Conservation (phyloP, 805 yeast species). For the Cyberlindnera japonica region DNA sequence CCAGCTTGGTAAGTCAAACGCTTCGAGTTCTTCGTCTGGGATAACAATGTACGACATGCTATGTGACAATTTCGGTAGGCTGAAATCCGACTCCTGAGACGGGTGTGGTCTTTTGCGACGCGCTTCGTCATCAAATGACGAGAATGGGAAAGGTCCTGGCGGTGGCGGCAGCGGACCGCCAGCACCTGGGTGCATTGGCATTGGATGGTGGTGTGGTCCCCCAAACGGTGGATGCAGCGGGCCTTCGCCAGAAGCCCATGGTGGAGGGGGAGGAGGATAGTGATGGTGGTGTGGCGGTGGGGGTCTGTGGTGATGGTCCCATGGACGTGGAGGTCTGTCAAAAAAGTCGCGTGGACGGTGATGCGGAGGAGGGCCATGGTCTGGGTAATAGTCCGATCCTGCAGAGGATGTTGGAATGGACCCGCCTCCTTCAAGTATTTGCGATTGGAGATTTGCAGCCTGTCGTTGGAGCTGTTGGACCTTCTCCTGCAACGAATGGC, state of each 20-base stretch:
- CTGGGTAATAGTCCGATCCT: conserved; percentile 5
- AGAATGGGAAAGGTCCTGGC: conserved; percentile 3
- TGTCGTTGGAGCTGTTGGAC: conserved; percentile 23
- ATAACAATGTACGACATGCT: conserved; percentile 18
- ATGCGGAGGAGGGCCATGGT: not conserved
- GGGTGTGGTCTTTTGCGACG: conserved; percentile 11
- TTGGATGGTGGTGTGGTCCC: conserved; percentile 4
- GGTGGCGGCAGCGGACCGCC: conserved; percentile 10
- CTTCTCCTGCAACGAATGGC: conserved; percentile 18
- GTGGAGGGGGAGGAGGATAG: conserved; percentile 4
- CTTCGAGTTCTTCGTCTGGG: conserved; percentile 29
- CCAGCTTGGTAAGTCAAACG: conserved; percentile 37
- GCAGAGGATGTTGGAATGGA: conserved; percentile 2
- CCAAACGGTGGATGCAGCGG: not conserved
- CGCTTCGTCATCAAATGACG: conserved; percentile 8
- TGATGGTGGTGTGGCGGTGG: conserved; percentile 4
- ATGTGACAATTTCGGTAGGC: conserved; percentile 11
- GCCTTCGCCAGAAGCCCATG: not conserved
- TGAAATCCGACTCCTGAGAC: conserved; percentile 6
- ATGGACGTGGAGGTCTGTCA: conserved; percentile 4
- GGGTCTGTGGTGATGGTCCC: conserved; percentile 3
- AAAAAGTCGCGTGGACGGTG: not conserved
- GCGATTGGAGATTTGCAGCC: conserved; percentile 24
- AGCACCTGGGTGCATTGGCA: conserved; percentile 5
- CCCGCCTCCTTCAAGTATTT: conserved; percentile 10